A percentile compares a stretch with the other conserved stretches of the same genome.
Evolutionary conservation across 2,329 filamentous ascomycete species (phyloP).

Genomic region (Fusarium armeniacum): DNA sequence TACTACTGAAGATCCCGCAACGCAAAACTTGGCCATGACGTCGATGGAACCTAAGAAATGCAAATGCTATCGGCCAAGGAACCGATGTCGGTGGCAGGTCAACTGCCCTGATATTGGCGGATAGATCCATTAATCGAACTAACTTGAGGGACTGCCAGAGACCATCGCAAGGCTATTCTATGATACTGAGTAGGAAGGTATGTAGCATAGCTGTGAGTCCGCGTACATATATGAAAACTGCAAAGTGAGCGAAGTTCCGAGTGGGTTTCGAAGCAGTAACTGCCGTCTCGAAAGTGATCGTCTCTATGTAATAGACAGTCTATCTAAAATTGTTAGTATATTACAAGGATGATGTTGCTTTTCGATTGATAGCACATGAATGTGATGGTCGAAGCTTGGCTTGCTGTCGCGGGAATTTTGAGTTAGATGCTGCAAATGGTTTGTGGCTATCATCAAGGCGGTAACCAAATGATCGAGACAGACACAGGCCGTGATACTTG

Average conservation of each 20-base stretch:
- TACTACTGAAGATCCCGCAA: slow-evolving; percentile 26
- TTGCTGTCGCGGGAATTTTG: neutral
- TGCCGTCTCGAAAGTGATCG: neutral
- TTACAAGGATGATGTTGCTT: neutral
- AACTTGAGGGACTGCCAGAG: neutral
- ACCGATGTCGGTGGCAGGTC: slow-evolving; percentile 7
- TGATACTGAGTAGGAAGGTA: neutral
- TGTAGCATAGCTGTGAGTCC: slow-evolving; percentile 10
- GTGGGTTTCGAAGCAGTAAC: neutral
- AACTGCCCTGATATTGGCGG: slow-evolving; percentile 10
- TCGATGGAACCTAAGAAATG: slow-evolving; percentile 25
- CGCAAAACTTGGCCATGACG: slow-evolving; percentile 28
- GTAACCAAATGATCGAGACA: slow-evolving; percentile 3
- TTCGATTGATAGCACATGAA: neutral
- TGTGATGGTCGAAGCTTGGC: slow-evolving; percentile 8
- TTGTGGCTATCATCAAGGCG: neutral
- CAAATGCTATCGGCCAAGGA: slow-evolving; percentile 29
- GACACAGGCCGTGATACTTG: slow-evolving; percentile 1
- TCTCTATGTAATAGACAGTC: neutral
- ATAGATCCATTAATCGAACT: slow-evolving; percentile 7
- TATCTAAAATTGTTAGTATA: neutral
- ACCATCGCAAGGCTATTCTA: neutral
- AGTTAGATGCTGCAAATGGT: neutral
- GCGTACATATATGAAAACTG: slow-evolving; percentile 18
- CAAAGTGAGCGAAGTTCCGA: neutral